Percentiles rank a stretch among this genome's conserved stretches.
These are phyloP conservation scores for Lithospermum erythrorhizon DNA, from an alignment of 257 asterid species.

Conservation along the genomic window DNA sequence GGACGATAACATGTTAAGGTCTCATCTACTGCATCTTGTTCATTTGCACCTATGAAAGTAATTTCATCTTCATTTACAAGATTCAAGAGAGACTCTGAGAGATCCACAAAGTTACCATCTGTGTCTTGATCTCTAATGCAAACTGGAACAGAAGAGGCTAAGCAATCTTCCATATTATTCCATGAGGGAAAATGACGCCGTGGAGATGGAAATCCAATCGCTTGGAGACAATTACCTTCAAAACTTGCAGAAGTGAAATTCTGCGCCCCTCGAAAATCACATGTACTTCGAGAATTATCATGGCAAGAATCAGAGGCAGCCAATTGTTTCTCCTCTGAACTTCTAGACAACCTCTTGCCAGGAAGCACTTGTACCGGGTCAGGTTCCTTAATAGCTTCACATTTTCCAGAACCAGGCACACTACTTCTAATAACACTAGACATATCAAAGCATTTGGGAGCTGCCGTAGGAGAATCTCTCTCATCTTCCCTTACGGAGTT, in stretches of 20 bases:
- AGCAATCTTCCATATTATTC: constrained; percentile 29
- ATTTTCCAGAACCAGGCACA: constrained; percentile 18
- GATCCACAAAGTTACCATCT: constrained; percentile 53
- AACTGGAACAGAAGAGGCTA: constrained; percentile 26
- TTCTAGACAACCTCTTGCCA: constrained; percentile 11
- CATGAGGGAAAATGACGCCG: constrained; percentile 32
- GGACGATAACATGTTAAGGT: constrained; percentile 22
- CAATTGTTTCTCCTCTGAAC: constrained; percentile 21
- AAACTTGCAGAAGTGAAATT: constrained; percentile 24
- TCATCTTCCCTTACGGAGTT: constrained; percentile 31
- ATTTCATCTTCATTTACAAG: constrained; percentile 69
- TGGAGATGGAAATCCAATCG: constrained; percentile 27
- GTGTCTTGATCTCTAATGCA: constrained; percentile 27
- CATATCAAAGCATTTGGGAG: constrained; percentile 17
- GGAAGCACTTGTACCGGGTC: constrained; percentile 13
- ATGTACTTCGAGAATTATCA: constrained; percentile 29
- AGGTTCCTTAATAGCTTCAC: constrained; percentile 13
- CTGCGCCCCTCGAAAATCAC: constrained; percentile 32
- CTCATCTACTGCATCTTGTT: constrained; percentile 26
- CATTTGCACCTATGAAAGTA: constrained; percentile 46
- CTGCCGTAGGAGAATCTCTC: constrained; percentile 25
- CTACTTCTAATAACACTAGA: constrained; percentile 14
- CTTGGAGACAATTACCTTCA: constrained; percentile 23
- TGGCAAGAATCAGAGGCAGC: constrained; percentile 22
- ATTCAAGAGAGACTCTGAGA: constrained; percentile 77